A percentile compares a stretch with the other conserved stretches of the same genome.
Evolutionary conservation across 768 basidiomycete species (phyloP).

Genomic region (Mycena galopus): DNA sequence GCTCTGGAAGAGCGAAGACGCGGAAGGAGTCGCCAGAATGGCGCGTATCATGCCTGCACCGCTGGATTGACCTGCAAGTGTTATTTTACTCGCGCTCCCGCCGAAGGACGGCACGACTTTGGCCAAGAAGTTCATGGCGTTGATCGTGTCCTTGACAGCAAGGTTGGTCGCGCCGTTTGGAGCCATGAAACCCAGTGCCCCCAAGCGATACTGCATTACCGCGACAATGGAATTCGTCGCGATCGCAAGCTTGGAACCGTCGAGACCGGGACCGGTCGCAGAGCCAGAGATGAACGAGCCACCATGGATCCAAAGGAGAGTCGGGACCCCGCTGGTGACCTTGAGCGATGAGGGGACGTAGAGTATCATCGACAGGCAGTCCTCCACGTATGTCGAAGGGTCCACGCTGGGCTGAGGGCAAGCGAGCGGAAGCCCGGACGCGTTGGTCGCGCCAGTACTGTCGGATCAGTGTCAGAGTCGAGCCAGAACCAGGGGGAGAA

Average conservation of each 20-base stretch:
- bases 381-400: constrained; percentile 71
- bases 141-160: constrained; percentile 77
- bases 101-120: constrained; percentile 73
- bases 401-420: constrained; percentile 77
- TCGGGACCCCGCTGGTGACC: constrained; percentile 55
- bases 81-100: constrained; percentile 74
- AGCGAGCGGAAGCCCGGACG: constrained; percentile 69
- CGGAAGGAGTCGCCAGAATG: constrained; percentile 79
- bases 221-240: constrained; percentile 83
- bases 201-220: constrained; percentile 88
- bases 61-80: constrained; percentile 86
- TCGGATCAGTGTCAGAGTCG: constrained; percentile 12
- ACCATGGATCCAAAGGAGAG: constrained; percentile 85
- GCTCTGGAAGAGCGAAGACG: constrained; percentile 77
- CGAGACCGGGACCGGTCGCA: constrained; percentile 77
- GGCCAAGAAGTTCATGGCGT: constrained; percentile 73
- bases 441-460: constrained; percentile 66
- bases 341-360: constrained; percentile 69
- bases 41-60: constrained; percentile 86
- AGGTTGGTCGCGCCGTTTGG: constrained; percentile 80
- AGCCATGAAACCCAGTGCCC: constrained; percentile 81
- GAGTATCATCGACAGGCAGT: constrained; percentile 85
- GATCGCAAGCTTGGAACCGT: constrained; percentile 81
- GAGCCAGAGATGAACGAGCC: constrained; percentile 84
- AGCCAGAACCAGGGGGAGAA: not conserved